Evolutionary conservation across 176 grass and related monocot species (phyloP), one percentile per base, ranked within the genome.

Genomic region (Zoysia pacifica): DNA sequence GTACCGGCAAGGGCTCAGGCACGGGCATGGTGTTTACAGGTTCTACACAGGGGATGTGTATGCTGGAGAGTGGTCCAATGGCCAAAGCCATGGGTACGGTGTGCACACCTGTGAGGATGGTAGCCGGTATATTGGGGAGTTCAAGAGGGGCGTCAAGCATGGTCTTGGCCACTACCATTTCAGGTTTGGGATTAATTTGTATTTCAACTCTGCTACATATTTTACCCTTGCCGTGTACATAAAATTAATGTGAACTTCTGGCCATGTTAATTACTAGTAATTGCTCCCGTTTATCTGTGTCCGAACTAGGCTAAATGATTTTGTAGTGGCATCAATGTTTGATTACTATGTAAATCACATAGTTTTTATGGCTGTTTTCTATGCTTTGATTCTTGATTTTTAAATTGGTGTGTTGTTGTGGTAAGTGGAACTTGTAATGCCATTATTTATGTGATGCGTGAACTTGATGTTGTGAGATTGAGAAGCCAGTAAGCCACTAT

Each of bases 121-220:
- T 38, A 99, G 96, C 84, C 84, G 96, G n/a, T 99, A 95, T 56
- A 87, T 95, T 1, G 96, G 96, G 10, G 96, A 95, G 84, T 99
- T 99, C 90, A 99, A 99, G 84, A 93, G 92, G 82, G 96, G 96
- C 10, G 93, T 95, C 46, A 99, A 99, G 77, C 93, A 99, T 73
- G 96, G 96, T 41, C 92, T 95, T 1, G 96, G 96, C 1, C 92
- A 95, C 87, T 98, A 98, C 86, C 95, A 98, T 91, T 98, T 98
- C 95, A 98, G 95, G 95, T 94, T 74, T 78, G 51, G 36, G 60
- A 67, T 45, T 56, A 60, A 67, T 73, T 13, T 76, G 14, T 37
- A 71, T 83, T 82, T 81, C 47, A 72, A 44, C 37, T 0, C 47
- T 84, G 6, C 15, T 65, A 60, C 8, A 65, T 39, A 69, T 83